phyloP scores from a whole-genome alignment of 306 rosid genomes.

The Prunus mira region DNA sequence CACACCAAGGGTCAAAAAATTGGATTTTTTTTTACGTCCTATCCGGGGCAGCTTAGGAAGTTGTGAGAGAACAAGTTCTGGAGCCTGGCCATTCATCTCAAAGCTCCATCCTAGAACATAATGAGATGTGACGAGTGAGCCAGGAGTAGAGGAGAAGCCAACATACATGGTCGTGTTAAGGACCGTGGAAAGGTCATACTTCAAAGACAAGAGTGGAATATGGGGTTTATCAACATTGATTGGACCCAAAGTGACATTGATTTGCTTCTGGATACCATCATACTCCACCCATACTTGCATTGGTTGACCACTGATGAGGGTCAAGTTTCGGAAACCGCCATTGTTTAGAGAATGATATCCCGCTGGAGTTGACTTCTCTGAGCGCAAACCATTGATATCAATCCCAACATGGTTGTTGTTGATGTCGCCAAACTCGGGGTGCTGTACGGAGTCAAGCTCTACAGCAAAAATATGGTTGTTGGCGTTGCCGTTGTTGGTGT shows the following conservation, averaged over 20 bases:
- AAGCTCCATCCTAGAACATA: slow-evolving; percentile 21
- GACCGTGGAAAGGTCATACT: background rate
- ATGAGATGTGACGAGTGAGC: background rate
- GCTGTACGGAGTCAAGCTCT: slow-evolving; percentile 2
- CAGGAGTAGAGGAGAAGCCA: slow-evolving; percentile 14
- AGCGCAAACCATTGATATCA: slow-evolving; percentile 4
- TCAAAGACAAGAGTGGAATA: background rate
- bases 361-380: background rate
- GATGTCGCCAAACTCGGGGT: background rate
- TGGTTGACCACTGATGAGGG: slow-evolving; percentile 1
- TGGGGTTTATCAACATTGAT: background rate
- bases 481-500: background rate
- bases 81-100: slow-evolving; percentile 19
- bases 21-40: background rate
- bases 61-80: background rate
- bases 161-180: slow-evolving; percentile 1
- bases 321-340: background rate
- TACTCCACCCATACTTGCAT: slow-evolving; percentile 18
- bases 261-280: background rate
- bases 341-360: background rate
- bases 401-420: slow-evolving; percentile 18
- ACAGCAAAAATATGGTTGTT: slow-evolving; percentile 12
- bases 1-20: background rate
- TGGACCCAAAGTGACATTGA: background rate
- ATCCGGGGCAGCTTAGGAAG: background rate